Evolutionary conservation across 306 rosid genomes (phyloP).

Genomic region (Begonia peltatifolia): DNA sequence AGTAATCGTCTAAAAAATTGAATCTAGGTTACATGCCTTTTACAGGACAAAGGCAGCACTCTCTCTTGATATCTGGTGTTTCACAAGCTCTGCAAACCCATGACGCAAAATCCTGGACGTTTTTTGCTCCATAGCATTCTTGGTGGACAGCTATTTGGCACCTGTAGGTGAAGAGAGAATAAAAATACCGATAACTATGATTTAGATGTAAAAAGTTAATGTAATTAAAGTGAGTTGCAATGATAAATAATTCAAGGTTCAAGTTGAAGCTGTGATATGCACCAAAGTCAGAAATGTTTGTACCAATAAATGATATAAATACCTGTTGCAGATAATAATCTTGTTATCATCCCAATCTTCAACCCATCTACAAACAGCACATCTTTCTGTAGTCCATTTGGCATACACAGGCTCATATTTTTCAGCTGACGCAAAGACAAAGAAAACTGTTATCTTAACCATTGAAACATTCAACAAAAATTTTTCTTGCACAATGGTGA

Average conservation of each 20-base stretch:
- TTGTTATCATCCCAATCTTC: slow-evolving; percentile 98
- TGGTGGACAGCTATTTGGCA: slow-evolving; percentile 99
- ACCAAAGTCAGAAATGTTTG: too few relatives aligned
- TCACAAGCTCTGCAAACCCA: slow-evolving; percentile 99
- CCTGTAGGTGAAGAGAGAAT: slow-evolving; percentile 26
- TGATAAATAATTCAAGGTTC: background rate
- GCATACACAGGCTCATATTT: slow-evolving; percentile 70
- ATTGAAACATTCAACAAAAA: slow-evolving; percentile 11
- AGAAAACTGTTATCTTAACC: slow-evolving; percentile 8
- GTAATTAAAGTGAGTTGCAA: background rate
- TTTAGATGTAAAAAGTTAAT: too few relatives aligned
- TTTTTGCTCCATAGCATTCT: slow-evolving; percentile 89
- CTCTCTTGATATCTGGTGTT: slow-evolving; percentile 71
- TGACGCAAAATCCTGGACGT: slow-evolving; percentile 77
- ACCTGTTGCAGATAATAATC: slow-evolving; percentile 96
- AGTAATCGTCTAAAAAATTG: too few relatives aligned
- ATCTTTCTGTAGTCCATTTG: slow-evolving; percentile 95
- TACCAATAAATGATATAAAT: slow-evolving; percentile 11
- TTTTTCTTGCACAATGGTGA: slow-evolving; percentile 4
- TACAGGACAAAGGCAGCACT: slow-evolving; percentile 98
- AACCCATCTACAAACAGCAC: slow-evolving; percentile 98
- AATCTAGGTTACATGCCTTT: slow-evolving; percentile 30
- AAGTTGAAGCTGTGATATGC: too few relatives aligned
- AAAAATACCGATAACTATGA: background rate
- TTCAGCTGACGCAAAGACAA: slow-evolving; percentile 38